phyloP scores from a whole-genome alignment of 306 rosid species.

The Dalbergia cochinchinensis region DNA sequence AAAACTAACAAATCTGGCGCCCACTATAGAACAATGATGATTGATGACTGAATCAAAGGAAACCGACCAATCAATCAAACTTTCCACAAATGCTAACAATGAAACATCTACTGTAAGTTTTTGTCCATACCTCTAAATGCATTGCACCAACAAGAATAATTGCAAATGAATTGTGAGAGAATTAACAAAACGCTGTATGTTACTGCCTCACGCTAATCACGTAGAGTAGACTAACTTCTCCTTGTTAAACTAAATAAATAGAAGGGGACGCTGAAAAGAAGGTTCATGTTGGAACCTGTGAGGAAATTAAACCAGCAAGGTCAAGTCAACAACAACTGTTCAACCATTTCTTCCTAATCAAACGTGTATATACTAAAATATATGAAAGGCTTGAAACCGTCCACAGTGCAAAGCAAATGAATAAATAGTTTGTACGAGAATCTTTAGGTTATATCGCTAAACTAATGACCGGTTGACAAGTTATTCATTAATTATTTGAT shows the following conservation, averaged over 20 bases:
- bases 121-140: slow-evolving; percentile 53
- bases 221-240: slow-evolving; percentile 28
- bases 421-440: not conserved
- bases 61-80: slow-evolving; percentile 25
- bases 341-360: slow-evolving; percentile 1
- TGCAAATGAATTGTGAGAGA: slow-evolving; percentile 31
- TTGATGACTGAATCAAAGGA: slow-evolving; percentile 41
- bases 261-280: slow-evolving; percentile 28
- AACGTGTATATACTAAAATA: not conserved
- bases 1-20: slow-evolving; percentile 27
- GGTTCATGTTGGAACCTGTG: not conserved
- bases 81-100: slow-evolving; percentile 16
- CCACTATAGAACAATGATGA: slow-evolving; percentile 14
- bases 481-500: not conserved
- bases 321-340: slow-evolving; percentile 45
- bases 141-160: slow-evolving; percentile 40
- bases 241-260: slow-evolving; percentile 34
- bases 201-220: slow-evolving; percentile 37
- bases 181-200: slow-evolving; percentile 14
- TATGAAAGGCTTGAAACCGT: not conserved
- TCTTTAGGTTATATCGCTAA: slow-evolving; percentile 1
- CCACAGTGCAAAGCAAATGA: not conserved
- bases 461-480: not conserved
- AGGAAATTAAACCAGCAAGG: slow-evolving; percentile 40
- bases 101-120: not conserved